Evolutionary conservation across 768 basidiomycete genomes (phyloP), one percentile per base, ranked within the genome.

Genomic region (Multifurca ochricompacta): DNA sequence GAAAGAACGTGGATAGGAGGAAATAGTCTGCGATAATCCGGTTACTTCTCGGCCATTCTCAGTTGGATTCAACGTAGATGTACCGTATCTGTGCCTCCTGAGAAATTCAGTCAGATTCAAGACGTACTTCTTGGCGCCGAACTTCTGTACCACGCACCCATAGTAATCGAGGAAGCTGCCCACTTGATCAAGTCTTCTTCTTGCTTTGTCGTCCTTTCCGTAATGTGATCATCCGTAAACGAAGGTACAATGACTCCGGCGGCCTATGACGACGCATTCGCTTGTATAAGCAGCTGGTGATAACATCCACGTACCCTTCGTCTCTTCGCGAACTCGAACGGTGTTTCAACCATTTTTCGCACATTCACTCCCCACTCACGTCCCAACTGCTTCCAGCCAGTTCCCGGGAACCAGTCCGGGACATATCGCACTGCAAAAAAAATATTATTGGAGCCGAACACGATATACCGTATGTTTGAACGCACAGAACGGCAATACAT

Each of bases 381-480:
- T 18, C 55, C 61, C 19, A 28, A n/a, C 21, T 27, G 31, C 46
- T 60, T 47, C 60, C 65, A 72, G 6, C 42, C 59, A 0, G 68
- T 60, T 2, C 68, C 69, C 0, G 71, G 71, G 18, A 72, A 54
- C 69, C 71, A 70, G 9, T 34, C 41, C 3, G 71, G 71, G 1
- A 67, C 41, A 51, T 61, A 59, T 27, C 36, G 51, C 13, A 70
- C 67, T 68, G 40, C 10, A 51, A 13, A 25, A 27, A 23, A 49
- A 41, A n/a, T 6, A 19, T 13, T 14, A 6, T 30, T n/a, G n/a
- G n/a, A n/a, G n/a, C n/a, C n/a, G n/a, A n/a, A n/a, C n/a, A n/a
- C n/a, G n/a, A n/a, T n/a, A n/a, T n/a, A n/a, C n/a, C n/a, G n/a
- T n/a, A n/a, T 16, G 16, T 25, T 27, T 32, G 23, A 23, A 63